Evolutionary conservation across 2,329 filamentous ascomycete genomes (phyloP).

Genomic region (Alternaria metachromatica): DNA sequence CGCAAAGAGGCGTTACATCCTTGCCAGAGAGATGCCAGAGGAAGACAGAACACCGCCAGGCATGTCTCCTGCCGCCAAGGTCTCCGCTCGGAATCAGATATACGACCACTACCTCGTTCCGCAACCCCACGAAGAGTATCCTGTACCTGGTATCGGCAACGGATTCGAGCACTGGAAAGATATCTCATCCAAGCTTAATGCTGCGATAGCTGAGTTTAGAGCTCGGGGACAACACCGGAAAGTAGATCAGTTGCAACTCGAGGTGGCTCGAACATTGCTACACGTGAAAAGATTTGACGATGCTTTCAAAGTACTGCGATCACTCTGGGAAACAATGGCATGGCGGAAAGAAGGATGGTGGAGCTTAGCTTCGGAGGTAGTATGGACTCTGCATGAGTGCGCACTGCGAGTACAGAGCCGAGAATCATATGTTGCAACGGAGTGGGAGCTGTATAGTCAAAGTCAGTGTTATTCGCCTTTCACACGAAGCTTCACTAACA

Average conservation of each 20-base stretch:
- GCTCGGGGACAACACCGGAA: conserved; percentile 61
- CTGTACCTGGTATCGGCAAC: conserved; percentile 49
- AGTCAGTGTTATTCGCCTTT: conserved; percentile 21
- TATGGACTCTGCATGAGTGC: conserved; percentile 62
- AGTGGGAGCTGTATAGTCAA: conserved; percentile 62
- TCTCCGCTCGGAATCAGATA: conserved; percentile 59
- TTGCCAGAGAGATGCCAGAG: conserved; percentile 63
- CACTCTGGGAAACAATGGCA: conserved; percentile 62
- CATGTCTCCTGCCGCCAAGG: conserved; percentile 62
- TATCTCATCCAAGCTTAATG: conserved; percentile 57
- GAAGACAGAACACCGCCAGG: conserved; percentile 64
- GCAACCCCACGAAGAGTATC: conserved; percentile 63
- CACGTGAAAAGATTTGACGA: conserved; percentile 57
- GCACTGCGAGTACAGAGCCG: conserved; percentile 54
- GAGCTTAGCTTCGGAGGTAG: conserved; percentile 60
- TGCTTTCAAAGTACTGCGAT: conserved; percentile 58
- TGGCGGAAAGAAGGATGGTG: conserved; percentile 69
- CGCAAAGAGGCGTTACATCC: conserved; percentile 56
- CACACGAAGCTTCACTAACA: conserved; percentile 14
- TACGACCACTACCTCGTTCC: conserved; percentile 69
- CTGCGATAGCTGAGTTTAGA: conserved; percentile 59
- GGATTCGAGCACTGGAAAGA: conserved; percentile 61
- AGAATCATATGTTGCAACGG: conserved; percentile 59
- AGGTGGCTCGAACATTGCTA: conserved; percentile 63
- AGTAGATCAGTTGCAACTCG: conserved; percentile 61